phyloP scores from a whole-genome alignment of 257 asterid genomes.

The Solanum phureja region DNA sequence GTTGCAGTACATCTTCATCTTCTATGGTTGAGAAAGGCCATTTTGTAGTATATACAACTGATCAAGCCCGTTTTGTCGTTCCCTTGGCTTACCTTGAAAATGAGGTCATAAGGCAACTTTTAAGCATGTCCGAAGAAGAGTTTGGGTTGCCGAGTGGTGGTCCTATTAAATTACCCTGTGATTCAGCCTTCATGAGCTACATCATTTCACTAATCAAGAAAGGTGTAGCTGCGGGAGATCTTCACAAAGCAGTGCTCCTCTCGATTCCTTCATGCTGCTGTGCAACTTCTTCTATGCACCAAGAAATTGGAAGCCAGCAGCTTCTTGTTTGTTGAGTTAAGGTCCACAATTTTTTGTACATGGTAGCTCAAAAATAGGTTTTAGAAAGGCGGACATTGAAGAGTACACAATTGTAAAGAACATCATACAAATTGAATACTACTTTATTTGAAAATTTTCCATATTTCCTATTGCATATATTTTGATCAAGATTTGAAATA shows the following conservation, averaged over 20 bases:
- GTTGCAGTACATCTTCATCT: background rate
- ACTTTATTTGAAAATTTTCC: too few species aligned
- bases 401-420: background rate
- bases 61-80: background rate
- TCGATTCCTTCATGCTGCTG: background rate
- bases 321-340: background rate
- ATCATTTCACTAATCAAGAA: constrained; percentile 8
- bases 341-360: background rate
- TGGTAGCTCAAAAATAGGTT: too few species aligned
- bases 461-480: too few species aligned
- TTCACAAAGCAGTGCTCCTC: constrained; percentile 15
- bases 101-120: background rate
- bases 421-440: too few species aligned
- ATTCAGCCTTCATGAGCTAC: constrained; percentile 15
- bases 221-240: constrained; percentile 2
- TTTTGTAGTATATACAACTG: constrained; percentile 20
- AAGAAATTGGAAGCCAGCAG: background rate
- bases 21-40: constrained; percentile 14
- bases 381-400: too few species aligned
- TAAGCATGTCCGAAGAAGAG: constrained; percentile 16
- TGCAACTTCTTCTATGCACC: background rate
- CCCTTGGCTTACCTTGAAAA: background rate
- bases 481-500: too few species aligned
- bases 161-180: constrained; percentile 15
- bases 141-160: background rate